Base-by-base conservation (phyloP, 192 early-diverging fungal species). In the Powellomyces hirtus region DNA sequence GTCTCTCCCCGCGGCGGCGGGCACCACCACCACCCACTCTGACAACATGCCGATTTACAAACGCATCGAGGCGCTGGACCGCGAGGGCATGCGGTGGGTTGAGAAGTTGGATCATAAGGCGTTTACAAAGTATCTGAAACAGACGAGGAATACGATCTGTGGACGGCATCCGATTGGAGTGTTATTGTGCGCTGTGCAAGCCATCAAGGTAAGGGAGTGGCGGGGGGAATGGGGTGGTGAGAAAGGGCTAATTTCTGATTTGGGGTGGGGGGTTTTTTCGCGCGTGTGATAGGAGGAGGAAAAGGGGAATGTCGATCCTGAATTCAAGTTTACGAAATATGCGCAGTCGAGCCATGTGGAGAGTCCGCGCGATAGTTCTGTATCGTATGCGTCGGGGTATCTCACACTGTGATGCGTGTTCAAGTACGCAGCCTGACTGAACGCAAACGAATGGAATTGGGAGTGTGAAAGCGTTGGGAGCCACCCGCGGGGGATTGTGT, bases 141-240 rank as follows among this genome's bases (percentile, higher is more conserved):
- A 75, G 38, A 97, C 95, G 0, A 65, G 81, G 30, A 98, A 98
- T 69, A 98, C 97, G 0, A 95, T 98, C 38, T 98, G 97, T 75
- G 97, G 97, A 24, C 77, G 93, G 36, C 90, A 96, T 68, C 93
- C 94, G 0, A 94, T 98, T 59, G 83, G 84, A 0, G 86, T 98
- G 14, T 72, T 97, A 16, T 57, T 98, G 70, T 86, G 84, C n/a
- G 87, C 89, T 0, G 29, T 92, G 20, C 71, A 83, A 27, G 67
- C 22, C 49, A 45, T 60, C 2, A 29, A 78, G 36, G 66, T 66
- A 7, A 72, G n/a, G n/a, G n/a, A n/a, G n/a, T n/a, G n/a, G n/a
- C n/a, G n/a, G n/a, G n/a, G n/a, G n/a, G n/a, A n/a, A n/a, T n/a
- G n/a, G n/a, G n/a, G n/a, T n/a, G n/a, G n/a, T n/a, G n/a, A n/a